Evolutionary conservation across 768 basidiomycete genomes (phyloP).

Genomic region (Russula griseocarnosa): DNA sequence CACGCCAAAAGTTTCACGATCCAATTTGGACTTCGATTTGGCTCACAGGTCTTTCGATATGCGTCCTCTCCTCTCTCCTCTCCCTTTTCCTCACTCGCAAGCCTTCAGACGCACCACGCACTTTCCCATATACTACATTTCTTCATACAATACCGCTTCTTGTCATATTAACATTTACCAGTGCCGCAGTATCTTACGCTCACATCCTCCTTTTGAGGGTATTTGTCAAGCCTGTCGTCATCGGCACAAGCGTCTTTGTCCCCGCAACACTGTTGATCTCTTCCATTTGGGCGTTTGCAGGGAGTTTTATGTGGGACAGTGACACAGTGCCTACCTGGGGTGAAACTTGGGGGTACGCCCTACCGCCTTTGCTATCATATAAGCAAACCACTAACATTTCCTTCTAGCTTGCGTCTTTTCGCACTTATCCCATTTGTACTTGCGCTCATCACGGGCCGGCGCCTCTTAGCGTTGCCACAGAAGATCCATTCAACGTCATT

Average conservation of each 20-base stretch:
- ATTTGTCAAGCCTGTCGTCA: constrained; percentile 81
- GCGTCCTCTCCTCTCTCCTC: constrained; percentile 59
- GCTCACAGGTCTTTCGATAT: constrained; percentile 55
- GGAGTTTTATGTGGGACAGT: constrained; percentile 65
- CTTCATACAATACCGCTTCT: constrained; percentile 75
- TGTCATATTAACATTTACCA: constrained; percentile 64
- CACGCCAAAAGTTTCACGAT: constrained; percentile 71
- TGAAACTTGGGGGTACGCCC: constrained; percentile 69
- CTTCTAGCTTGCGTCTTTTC: constrained; percentile 64
- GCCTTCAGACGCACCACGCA: constrained; percentile 34
- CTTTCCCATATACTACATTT: constrained; percentile 63
- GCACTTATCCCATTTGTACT: constrained; percentile 69
- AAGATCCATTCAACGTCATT: constrained; percentile 64
- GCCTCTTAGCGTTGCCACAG: constrained; percentile 66
- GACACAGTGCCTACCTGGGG: constrained; percentile 68
- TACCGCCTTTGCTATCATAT: constrained; percentile 5
- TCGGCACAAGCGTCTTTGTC: constrained; percentile 70
- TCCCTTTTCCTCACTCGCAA: constrained; percentile 56
- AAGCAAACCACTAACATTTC: background rate
- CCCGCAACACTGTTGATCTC: constrained; percentile 71
- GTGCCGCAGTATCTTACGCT: constrained; percentile 65
- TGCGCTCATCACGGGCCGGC: constrained; percentile 64
- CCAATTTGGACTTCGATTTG: constrained; percentile 66
- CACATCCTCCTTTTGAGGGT: constrained; percentile 74
- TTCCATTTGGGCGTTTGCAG: constrained; percentile 76